phyloP scores from a whole-genome alignment of 495 filamentous ascomycete genomes.

The Tuber microsphaerosporum region DNA sequence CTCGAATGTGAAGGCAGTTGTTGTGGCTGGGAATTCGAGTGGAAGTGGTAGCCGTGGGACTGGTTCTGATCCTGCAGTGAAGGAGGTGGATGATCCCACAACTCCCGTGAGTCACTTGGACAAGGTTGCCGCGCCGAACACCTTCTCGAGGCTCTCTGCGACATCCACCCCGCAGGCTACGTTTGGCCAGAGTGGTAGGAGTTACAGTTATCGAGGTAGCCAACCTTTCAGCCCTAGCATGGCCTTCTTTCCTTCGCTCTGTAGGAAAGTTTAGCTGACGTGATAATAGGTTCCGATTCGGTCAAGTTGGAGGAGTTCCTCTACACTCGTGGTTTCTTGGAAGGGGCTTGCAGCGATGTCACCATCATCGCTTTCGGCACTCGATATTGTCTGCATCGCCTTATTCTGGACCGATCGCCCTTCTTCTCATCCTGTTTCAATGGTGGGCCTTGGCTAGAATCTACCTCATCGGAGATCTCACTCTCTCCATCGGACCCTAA shows the following conservation, averaged over 20 bases:
- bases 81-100: slow-evolving; percentile 46
- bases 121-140: slow-evolving; percentile 35
- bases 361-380: slow-evolving; percentile 51
- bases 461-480: slow-evolving; percentile 50
- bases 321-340: slow-evolving; percentile 52
- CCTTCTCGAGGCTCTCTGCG: slow-evolving; percentile 43
- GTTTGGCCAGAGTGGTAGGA: slow-evolving; percentile 39
- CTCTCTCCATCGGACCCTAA: slow-evolving; percentile 53
- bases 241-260: neutral
- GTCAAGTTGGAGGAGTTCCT: slow-evolving; percentile 52
- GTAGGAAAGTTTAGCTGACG: neutral
- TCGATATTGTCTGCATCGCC: slow-evolving; percentile 51
- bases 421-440: slow-evolving; percentile 53
- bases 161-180: slow-evolving; percentile 39
- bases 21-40: slow-evolving; percentile 9
- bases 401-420: slow-evolving; percentile 54
- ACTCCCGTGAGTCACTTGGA: slow-evolving; percentile 35
- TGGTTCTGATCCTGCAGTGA: slow-evolving; percentile 37
- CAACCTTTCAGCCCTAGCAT: neutral
- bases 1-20: neutral
- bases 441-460: slow-evolving; percentile 55
- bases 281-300: slow-evolving; percentile 41
- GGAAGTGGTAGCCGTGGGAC: neutral
- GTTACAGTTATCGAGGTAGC: slow-evolving; percentile 41
- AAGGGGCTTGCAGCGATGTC: slow-evolving; percentile 55